Conservation (phyloP, 192 early-diverging fungal species). For the Rhizoclosmatium globosum region DNA sequence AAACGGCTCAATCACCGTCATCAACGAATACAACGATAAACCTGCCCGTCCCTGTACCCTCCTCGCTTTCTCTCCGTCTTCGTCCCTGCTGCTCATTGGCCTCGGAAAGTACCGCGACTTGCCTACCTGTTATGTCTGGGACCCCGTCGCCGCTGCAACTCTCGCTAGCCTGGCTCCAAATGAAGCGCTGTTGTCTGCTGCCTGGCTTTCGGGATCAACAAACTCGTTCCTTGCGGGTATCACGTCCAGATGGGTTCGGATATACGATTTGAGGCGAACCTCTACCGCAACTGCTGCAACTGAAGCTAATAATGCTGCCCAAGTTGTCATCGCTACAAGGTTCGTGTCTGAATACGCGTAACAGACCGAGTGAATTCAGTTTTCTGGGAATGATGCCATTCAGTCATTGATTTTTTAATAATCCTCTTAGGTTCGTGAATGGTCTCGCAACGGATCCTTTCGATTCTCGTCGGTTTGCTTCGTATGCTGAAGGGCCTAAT, state of each 20-base stretch:
- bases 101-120: constrained; percentile 79
- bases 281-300: constrained; percentile 22
- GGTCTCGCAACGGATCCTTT: constrained; percentile 77
- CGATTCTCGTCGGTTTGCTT: constrained; percentile 72
- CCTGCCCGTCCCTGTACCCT: constrained; percentile 72
- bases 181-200: constrained; percentile 72
- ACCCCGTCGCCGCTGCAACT: constrained; percentile 62
- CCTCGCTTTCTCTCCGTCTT: constrained; percentile 69
- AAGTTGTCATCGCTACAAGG: constrained; percentile 69
- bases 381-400: too few relatives aligned
- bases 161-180: constrained; percentile 64
- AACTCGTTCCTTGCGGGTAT: constrained; percentile 74
- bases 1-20: constrained; percentile 26
- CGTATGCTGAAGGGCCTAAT: constrained; percentile 64
- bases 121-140: constrained; percentile 77
- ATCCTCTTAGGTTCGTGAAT: constrained; percentile 50
- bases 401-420: too few relatives aligned
- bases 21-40: constrained; percentile 55
- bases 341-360: constrained; percentile 1
- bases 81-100: constrained; percentile 69
- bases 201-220: constrained; percentile 66
- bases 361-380: too few relatives aligned
- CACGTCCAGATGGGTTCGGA: constrained; percentile 71
- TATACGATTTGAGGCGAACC: constrained; percentile 73
- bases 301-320: constrained; percentile 53